Conservation (phyloP, 139 green algal species). For the Diplosphaera chodatii region DNA sequence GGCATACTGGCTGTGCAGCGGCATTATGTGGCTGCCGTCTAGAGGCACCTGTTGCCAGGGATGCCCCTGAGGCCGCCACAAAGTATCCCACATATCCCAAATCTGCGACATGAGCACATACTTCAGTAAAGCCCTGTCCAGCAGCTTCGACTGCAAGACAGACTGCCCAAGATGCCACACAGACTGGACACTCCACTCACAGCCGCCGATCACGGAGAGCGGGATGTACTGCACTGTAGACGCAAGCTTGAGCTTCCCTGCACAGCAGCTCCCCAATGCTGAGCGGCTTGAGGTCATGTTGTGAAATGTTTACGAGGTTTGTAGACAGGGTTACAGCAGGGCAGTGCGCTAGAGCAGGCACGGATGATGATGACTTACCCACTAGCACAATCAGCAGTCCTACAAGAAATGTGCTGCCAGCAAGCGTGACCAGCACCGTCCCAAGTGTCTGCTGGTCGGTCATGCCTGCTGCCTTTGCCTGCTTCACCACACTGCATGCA, state of each 20-base stretch:
- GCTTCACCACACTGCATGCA: not conserved
- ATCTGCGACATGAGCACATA: conserved; percentile 6
- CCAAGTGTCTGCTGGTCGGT: conserved; percentile 30
- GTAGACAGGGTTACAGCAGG: too few species aligned
- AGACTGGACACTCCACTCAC: conserved; percentile 37
- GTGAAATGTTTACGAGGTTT: too few species aligned
- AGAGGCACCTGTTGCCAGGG: conserved; percentile 25
- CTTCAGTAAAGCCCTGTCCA: too few species aligned
- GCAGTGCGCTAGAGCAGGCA: too few species aligned
- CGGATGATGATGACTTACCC: conserved; percentile 21
- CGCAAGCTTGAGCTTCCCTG: conserved; percentile 53
- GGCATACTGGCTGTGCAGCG: too few species aligned
- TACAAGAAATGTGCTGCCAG: conserved; percentile 49
- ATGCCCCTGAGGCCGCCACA: conserved; percentile 48
- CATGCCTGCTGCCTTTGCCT: conserved; percentile 10
- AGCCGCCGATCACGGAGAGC: conserved; percentile 65
- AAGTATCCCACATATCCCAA: conserved; percentile 54
- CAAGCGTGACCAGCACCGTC: conserved; percentile 55
- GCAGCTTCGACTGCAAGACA: too few species aligned
- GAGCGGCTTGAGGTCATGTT: too few species aligned
- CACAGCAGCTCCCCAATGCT: not conserved
- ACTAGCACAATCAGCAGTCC: conserved; percentile 58
- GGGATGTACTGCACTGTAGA: conserved; percentile 74
- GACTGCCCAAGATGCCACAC: too few species aligned
- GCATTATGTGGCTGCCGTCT: too few species aligned